A percentile compares a stretch with the other conserved stretches of the same genome.
Conservation (phyloP, 2,329 filamentous ascomycete genomes). For the Botryotinia convoluta region DNA sequence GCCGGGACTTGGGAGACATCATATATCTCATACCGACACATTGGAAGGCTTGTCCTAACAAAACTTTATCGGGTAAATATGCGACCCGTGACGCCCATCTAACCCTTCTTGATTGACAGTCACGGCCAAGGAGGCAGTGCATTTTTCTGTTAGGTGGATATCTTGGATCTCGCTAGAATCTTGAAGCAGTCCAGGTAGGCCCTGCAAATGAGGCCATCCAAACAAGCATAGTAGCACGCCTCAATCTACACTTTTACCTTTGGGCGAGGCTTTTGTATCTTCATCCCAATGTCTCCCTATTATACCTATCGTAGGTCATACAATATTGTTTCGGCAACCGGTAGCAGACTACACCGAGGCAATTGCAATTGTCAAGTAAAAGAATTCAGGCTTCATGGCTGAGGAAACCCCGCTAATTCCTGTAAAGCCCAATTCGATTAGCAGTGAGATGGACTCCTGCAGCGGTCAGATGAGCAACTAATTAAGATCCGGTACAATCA, state of each 20-base stretch:
- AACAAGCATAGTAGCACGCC: not conserved
- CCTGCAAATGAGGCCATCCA: conserved; percentile 6
- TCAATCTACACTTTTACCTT: conserved; percentile 9
- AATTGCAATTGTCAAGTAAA: not conserved
- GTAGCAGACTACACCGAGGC: not conserved
- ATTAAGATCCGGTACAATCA: not conserved
- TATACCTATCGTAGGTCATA: not conserved
- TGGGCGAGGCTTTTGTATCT: not conserved
- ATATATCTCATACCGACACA: conserved; percentile 12
- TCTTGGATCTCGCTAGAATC: conserved; percentile 3
- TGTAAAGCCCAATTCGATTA: not conserved
- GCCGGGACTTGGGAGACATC: not conserved
- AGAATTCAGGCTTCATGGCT: not conserved
- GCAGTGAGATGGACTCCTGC: not conserved
- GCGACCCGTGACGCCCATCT: conserved; percentile 9
- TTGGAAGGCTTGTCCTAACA: not conserved
- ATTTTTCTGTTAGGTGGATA: not conserved
- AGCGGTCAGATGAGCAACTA: conserved; percentile 2
- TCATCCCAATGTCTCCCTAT: conserved; percentile 5
- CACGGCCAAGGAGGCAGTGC: not conserved
- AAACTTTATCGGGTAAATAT: conserved; percentile 15
- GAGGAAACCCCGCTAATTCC: not conserved
- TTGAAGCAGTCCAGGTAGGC: not conserved
- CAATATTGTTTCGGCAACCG: not conserved
- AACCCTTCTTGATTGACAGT: conserved; percentile 6